Base-by-base conservation (phyloP, 345 rosid species). In the Camelina laxa region DNA sequence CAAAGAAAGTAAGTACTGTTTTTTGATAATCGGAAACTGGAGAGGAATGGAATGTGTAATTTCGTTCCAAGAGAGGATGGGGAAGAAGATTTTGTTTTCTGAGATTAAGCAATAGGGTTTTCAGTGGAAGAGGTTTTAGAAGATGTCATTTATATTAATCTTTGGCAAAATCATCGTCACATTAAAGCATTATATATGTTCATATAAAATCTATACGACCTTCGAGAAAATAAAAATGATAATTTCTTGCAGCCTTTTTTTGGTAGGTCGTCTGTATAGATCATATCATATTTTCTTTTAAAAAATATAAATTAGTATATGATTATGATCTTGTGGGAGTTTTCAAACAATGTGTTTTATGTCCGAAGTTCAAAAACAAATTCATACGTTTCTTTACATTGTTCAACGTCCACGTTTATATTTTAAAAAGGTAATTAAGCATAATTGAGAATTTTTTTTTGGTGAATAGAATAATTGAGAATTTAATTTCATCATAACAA, bases 1-100 rank as follows among this genome's bases (percentile, higher is more conserved):
- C 74, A 54, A 75, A 60, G 56, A 35, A 75, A 60, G 79, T 44
- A 75, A 60, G 74, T 75, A 59, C 44, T 42, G 39, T 55, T 24
- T 55, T 58, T 57, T 44, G 62, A 56, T 49, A 44, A 42, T 44
- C 21, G 65, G 53, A 65, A 73, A 41, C 16, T 55, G 7, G 7
- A 57, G 24, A 61, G 56, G 19, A 48, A 67, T 27, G 21, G 21
- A 22, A 39, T n/a, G 72, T n/a, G 72, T 36, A 24, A 10, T 39
- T 53, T 48, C 36, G 67, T 70, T 33, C 12, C 20, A 21, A 38
- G 49, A 38, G 49, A 48, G 3, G 27, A 48, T 71, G 50, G 33
- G 49, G 20, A 21, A 49, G 59, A 70, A 35, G 36, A 35, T 70
- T 47, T 48, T 60, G 75, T 48, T 36, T 20, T 22, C 4, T 15